Conservation (phyloP, 768 basidiomycete genomes). For the Serendipita indica region DNA sequence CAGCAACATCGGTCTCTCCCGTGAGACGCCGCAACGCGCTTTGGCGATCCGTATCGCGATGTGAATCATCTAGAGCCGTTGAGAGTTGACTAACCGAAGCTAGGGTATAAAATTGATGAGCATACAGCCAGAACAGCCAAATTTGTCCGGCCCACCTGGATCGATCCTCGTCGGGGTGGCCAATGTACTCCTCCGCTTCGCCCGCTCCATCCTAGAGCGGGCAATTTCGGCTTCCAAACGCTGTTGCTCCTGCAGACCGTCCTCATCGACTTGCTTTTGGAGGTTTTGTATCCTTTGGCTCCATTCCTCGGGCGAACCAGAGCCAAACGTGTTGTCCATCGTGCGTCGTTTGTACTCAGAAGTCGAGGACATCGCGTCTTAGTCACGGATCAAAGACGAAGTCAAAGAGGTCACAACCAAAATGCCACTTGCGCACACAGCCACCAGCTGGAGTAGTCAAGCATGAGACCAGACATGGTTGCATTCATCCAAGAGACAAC, state of each 20-base stretch:
- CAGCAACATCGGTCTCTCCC: neutral
- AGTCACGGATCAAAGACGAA: no score
- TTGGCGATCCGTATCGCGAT: conserved; percentile 11
- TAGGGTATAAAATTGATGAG: neutral
- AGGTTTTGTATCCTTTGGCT: conserved; percentile 63
- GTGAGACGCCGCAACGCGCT: conserved; percentile 13
- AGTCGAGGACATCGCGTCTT: conserved; percentile 1
- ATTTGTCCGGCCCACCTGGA: conserved; percentile 1
- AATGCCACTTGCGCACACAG: no score
- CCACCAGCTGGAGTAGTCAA: no score
- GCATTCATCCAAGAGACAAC: no score
- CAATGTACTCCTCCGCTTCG: conserved; percentile 31
- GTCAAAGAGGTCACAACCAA: no score
- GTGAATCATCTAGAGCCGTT: neutral
- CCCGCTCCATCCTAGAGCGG: conserved; percentile 21
- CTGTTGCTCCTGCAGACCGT: conserved; percentile 63
- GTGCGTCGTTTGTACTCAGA: neutral
- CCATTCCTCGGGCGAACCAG: conserved; percentile 37
- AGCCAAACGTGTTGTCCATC: neutral
- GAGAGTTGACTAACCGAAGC: neutral
- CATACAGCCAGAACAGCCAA: neutral
- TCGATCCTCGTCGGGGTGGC: conserved; percentile 24
- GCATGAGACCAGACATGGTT: no score
- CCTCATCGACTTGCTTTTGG: conserved; percentile 67
- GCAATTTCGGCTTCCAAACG: conserved; percentile 43